Evolutionary conservation across 495 filamentous ascomycete genomes (phyloP).

Genomic region (Penicillium angulare): DNA sequence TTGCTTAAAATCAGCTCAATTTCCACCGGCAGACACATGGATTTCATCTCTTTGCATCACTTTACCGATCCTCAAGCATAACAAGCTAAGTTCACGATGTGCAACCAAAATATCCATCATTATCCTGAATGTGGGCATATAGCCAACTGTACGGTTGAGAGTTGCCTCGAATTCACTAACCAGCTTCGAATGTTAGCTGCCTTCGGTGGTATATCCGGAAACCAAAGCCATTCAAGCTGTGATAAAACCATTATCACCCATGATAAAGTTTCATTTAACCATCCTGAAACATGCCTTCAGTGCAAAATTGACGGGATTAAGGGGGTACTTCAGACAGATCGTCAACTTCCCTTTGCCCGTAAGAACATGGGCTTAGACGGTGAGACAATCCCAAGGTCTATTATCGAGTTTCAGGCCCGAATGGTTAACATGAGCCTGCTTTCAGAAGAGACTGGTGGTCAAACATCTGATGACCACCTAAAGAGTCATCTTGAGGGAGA

Average conservation of each 20-base stretch:
- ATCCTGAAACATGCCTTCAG: constrained; percentile 10
- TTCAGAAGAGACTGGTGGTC: background rate
- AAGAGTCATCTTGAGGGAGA: background rate
- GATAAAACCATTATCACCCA: constrained; percentile 3
- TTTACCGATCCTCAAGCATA: background rate
- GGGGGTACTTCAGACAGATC: background rate
- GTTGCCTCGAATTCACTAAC: constrained; percentile 23
- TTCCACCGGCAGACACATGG: too few relatives aligned
- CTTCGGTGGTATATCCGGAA: background rate
- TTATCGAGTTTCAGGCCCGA: constrained; percentile 10
- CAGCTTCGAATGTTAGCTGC: constrained; percentile 11
- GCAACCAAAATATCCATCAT: constrained; percentile 27
- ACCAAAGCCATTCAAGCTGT: background rate
- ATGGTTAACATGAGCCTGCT: constrained; percentile 9
- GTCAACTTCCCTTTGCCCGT: background rate
- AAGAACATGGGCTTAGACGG: too few relatives aligned
- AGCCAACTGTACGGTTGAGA: constrained; percentile 22
- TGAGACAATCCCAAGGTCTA: too few relatives aligned
- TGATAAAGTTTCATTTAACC: constrained; percentile 1
- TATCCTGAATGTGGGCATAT: constrained; percentile 31
- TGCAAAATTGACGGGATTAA: constrained; percentile 10
- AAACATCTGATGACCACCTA: background rate
- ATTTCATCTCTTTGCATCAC: too few relatives aligned
- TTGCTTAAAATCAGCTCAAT: background rate
- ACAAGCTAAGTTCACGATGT: constrained; percentile 20